Conservation (phyloP, 805 yeast species). For the Vanderwaltozyma yarrowii region DNA sequence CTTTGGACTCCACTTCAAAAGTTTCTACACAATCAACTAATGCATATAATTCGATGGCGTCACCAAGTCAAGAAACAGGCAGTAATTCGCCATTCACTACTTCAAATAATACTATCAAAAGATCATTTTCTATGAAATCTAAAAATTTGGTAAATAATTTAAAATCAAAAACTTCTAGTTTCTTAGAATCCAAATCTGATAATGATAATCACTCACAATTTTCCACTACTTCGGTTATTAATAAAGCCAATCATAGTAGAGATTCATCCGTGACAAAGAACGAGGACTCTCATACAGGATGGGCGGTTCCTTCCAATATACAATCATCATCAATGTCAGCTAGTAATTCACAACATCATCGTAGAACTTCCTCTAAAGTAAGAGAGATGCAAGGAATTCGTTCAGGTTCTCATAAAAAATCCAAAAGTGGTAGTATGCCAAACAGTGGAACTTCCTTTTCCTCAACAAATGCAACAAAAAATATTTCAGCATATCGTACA, state of each 20-base stretch:
- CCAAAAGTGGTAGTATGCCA: not conserved
- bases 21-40: not conserved
- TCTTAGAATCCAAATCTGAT: not conserved
- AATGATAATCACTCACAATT: too few relatives aligned
- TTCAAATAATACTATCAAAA: slow-evolving; percentile 6
- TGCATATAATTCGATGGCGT: not conserved
- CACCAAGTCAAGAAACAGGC: not conserved
- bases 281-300: not conserved
- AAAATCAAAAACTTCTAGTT: slow-evolving; percentile 9
- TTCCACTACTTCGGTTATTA: not conserved
- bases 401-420: not conserved
- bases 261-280: not conserved
- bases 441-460: not conserved
- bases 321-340: not conserved
- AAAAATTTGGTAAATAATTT: slow-evolving; percentile 14
- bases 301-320: not conserved
- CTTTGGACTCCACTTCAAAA: not conserved
- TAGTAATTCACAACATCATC: not conserved
- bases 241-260: not conserved
- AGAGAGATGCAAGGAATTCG: not conserved
- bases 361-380: not conserved
- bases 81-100: not conserved
- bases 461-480: slow-evolving; percentile 2
- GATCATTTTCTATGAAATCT: slow-evolving; percentile 25
- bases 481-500: slow-evolving; percentile 12